Evolutionary conservation across 2,329 filamentous ascomycete species (phyloP).

Genomic region (Trichoderma oligosporum): DNA sequence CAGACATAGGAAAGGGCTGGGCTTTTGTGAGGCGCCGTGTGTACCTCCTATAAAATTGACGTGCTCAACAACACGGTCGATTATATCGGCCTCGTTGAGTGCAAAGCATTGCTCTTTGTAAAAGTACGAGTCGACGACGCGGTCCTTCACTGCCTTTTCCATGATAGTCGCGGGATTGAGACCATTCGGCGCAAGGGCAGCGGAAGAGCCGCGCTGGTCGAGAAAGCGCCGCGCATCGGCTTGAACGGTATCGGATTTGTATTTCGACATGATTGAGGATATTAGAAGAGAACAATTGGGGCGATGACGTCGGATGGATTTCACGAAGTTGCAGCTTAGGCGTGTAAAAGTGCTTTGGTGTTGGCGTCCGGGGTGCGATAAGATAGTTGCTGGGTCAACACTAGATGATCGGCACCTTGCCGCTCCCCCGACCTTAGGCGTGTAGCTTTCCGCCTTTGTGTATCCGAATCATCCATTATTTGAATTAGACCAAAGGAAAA

Average conservation of each 20-base stretch:
- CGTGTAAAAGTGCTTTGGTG: constrained; percentile 17
- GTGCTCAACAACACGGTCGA: constrained; percentile 82
- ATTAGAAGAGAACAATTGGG: constrained; percentile 16
- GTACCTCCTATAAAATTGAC: constrained; percentile 84
- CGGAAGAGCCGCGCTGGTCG: constrained; percentile 82
- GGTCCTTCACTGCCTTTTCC: constrained; percentile 92
- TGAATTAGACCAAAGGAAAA: background rate
- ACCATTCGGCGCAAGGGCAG: constrained; percentile 73
- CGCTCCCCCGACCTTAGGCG: background rate
- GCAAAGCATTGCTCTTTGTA: constrained; percentile 99
- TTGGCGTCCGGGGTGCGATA: constrained; percentile 28
- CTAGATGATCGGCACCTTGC: background rate
- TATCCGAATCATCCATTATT: background rate
- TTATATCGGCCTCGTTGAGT: constrained; percentile 76
- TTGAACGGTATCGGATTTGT: constrained; percentile 54
- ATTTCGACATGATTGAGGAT: constrained; percentile 32
- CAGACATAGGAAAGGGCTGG: constrained; percentile 88
- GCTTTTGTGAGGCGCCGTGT: constrained; percentile 77
- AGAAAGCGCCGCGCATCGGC: constrained; percentile 80
- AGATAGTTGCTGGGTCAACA: constrained; percentile 46
- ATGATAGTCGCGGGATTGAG: constrained; percentile 94
- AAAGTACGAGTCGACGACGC: constrained; percentile 92
- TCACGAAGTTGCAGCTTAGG: constrained; percentile 21
- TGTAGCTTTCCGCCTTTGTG: constrained; percentile 10
- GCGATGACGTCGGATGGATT: constrained; percentile 7